Evolutionary conservation across 2,329 filamentous ascomycete genomes (phyloP), one percentile per base, ranked within the genome.

Genomic region (Fusarium hainanense): DNA sequence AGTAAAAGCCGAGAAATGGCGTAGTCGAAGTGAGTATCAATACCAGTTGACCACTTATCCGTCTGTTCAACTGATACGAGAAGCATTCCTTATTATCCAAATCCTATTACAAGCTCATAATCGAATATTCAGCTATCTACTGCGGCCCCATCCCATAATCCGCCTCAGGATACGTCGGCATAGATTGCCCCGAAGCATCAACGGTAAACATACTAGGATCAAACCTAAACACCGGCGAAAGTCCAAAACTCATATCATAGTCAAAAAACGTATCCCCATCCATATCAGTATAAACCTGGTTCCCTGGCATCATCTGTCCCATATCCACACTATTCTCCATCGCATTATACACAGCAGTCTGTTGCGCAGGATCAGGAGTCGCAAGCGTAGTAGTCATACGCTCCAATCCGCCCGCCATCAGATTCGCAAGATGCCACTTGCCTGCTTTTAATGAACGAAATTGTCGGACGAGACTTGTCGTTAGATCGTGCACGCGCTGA

Each of bases 371-470:
- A 2, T 55, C 56, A 4, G 44, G 54, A 10, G 70, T 41, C 11
- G 55, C 66, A 28, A 58, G 54, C 7, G 72, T 72, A 28, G 61
- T 67, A 9, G 72, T 73, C 74, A 84, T 80, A 47, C 80, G 82
- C 55, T 85, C 83, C 4, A 85, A 63, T 1, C 83, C 83, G 1
- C 81, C 79, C 3, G 81, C 82, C 82, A 85, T 85, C n/a, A 84
- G 76, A 47, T 84, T 80, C 4, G 82, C 80, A 4, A 85, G 76
- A 64, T 85, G 83, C 79, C 80, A 84, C 46, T 81, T 82, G 0
- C 83, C 82, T 0, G 82, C 81, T 1, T 79, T 75, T 0, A 81
- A 76, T 0, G 79, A 79, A 0, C 82, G 76, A 28, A 84, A 84
- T 18, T 82, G 77, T 14, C 76, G 72, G 1, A 84, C 80, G 0